Base-by-base conservation (phyloP, 2,329 filamentous ascomycete genomes). In the Tetracladium maxilliforme region DNA sequence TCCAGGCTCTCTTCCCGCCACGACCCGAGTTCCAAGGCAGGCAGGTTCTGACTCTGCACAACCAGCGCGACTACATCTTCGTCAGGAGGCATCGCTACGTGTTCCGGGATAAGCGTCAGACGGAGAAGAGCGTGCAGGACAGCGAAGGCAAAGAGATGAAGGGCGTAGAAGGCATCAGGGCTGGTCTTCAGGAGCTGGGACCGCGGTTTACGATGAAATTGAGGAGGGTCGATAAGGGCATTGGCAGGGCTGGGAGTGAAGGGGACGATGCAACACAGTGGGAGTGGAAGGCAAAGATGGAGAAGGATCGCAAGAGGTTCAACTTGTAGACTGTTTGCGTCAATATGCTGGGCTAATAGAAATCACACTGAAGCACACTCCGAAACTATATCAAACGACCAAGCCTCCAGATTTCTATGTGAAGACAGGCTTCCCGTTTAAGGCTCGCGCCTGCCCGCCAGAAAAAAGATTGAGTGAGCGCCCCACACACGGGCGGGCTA, bases 41-140 rank as follows among this genome's bases (percentile, higher is more conserved):
- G 14, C 86, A 94, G 43, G 86, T 94, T 2, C 72, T 94, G 7
- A 94, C 87, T 1, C 54, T 94, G 26, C 84, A 94, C 51, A 94
- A 94, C 40, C 86, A 93, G 57, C 76, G 87, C 34, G 87, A 95
- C 51, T 95, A 87, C 50, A 90, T 95, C 39, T 98, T 98, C 48
- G 65, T 95, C 25, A 66, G 90, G 5, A 64, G 86, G 19, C 86
- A 95, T 50, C 65, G 90, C 23, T 98, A 98, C 44, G 68, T 92
- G 2, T 94, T 98, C 56, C 69, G 90, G 10, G 83, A 95, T 31
- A 92, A 90, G 58, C 64, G 77, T 8, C 62, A 70, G 28, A 84
- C 76, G 0, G 90, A 95, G 55, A 94, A 93, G 58, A 76, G 72
- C 28, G 80, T 94, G 2, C 65, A 81, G 5, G 80, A 70, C 4